A percentile compares a stretch with the other conserved stretches of the same genome.
Evolutionary conservation across 805 yeast genomes (phyloP).

Genomic region (Pichia cabralensis): DNA sequence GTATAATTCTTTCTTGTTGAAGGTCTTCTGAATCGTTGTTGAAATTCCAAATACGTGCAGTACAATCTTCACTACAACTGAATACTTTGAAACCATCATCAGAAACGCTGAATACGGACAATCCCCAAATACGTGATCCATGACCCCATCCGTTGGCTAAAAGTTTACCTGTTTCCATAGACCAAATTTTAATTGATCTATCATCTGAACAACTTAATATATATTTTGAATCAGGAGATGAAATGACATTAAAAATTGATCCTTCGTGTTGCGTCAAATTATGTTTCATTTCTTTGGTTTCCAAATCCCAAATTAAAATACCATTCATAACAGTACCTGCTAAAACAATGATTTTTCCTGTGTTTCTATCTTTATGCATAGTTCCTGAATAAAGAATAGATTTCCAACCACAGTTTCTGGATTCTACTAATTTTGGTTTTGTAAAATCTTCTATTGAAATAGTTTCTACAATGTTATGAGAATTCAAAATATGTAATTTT

Average conservation of each 20-base stretch:
- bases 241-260: slow-evolving; percentile 72
- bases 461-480: slow-evolving; percentile 62
- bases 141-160: slow-evolving; percentile 94
- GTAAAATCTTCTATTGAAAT: slow-evolving; percentile 13
- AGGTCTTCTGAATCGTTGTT: slow-evolving; percentile 24
- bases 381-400: slow-evolving; percentile 86
- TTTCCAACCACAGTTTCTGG: slow-evolving; percentile 49
- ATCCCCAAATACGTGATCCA: slow-evolving; percentile 85
- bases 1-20: slow-evolving; percentile 38
- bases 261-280: slow-evolving; percentile 77
- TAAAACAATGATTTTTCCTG: slow-evolving; percentile 41
- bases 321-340: slow-evolving; percentile 96
- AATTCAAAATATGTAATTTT: slow-evolving; percentile 50
- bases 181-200: slow-evolving; percentile 75
- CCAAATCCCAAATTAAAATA: slow-evolving; percentile 65
- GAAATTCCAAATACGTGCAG: slow-evolving; percentile 69
- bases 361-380: slow-evolving; percentile 35
- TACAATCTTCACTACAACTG: slow-evolving; percentile 81
- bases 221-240: slow-evolving; percentile 43
- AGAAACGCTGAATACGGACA: slow-evolving; percentile 40
- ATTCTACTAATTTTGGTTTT: slow-evolving; percentile 20
- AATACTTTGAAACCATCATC: slow-evolving; percentile 29
- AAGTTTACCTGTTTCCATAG: slow-evolving; percentile 42
- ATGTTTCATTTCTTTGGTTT: slow-evolving; percentile 33
- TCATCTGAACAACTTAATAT: slow-evolving; percentile 89